Evolutionary conservation across 2,329 filamentous ascomycete species (phyloP).

Genomic region (Coniella lustricola): DNA sequence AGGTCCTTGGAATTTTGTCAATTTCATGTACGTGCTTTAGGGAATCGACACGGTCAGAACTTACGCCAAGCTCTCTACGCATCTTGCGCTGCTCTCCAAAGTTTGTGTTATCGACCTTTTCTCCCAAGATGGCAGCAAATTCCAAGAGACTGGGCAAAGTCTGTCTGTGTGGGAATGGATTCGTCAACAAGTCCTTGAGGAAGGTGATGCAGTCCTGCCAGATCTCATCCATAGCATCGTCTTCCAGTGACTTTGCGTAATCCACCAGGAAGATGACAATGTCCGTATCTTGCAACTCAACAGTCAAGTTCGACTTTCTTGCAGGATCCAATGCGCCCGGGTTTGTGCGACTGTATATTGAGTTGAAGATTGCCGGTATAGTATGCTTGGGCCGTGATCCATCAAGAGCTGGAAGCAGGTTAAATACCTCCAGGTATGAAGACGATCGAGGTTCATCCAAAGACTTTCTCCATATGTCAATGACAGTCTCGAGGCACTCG

Average conservation of each 20-base stretch:
- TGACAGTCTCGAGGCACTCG: constrained; percentile 86
- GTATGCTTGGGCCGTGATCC: constrained; percentile 86
- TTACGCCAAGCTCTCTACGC: constrained; percentile 78
- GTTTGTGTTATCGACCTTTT: constrained; percentile 96
- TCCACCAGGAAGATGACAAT: constrained; percentile 84
- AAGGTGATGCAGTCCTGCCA: constrained; percentile 94
- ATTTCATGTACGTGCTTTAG: constrained; percentile 22
- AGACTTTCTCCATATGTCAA: constrained; percentile 69
- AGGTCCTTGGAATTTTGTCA: constrained; percentile 57
- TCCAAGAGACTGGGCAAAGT: constrained; percentile 79
- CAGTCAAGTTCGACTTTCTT: constrained; percentile 81
- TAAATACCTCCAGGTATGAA: constrained; percentile 63
- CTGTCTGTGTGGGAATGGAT: constrained; percentile 91
- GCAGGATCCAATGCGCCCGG: constrained; percentile 69
- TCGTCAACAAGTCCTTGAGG: constrained; percentile 79
- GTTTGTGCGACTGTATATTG: constrained; percentile 91
- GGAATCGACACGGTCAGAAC: constrained; percentile 26
- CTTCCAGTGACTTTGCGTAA: constrained; percentile 83
- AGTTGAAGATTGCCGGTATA: constrained; percentile 90
- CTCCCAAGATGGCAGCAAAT: constrained; percentile 81
- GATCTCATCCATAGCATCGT: constrained; percentile 97
- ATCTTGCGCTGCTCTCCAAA: constrained; percentile 92
- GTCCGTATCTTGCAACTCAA: constrained; percentile 74
- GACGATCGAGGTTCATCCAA: constrained; percentile 38
- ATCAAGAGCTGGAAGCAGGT: constrained; percentile 82